phyloP scores from a whole-genome alignment of 306 rosid genomes.

The Cercis canadensis region DNA sequence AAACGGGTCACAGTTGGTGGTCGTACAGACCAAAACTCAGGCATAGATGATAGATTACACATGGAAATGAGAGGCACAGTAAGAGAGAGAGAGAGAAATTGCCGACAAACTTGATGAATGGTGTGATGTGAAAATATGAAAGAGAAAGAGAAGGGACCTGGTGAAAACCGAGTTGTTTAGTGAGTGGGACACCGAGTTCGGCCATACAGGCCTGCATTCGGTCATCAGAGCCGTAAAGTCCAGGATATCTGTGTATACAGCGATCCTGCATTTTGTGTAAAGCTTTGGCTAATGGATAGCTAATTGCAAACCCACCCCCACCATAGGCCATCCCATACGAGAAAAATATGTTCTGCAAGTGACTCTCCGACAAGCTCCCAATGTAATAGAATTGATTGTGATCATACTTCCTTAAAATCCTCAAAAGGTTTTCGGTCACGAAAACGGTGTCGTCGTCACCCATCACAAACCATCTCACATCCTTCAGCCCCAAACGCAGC shows the following conservation, averaged over 20 bases:
- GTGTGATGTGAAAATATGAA: background rate
- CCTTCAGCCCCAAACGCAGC: conserved; percentile 63
- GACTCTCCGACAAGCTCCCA: conserved; percentile 90
- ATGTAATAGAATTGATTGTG: conserved; percentile 79
- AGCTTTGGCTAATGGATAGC: conserved; percentile 76
- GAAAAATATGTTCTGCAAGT: conserved; percentile 88
- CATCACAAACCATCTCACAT: conserved; percentile 94
- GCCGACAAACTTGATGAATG: too few relatives aligned
- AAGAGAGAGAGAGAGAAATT: too few relatives aligned
- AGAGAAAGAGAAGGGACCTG: conserved; percentile 55
- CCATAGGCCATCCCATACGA: conserved; percentile 98
- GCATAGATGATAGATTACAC: background rate
- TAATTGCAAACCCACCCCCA: conserved; percentile 94
- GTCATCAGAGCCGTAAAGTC: conserved; percentile 94
- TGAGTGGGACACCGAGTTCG: conserved; percentile 98
- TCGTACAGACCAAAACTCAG: background rate
- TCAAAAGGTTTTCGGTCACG: conserved; percentile 70
- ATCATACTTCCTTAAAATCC: conserved; percentile 74
- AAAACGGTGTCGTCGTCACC: conserved; percentile 98
- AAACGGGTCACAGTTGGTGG: background rate
- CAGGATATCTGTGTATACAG: conserved; percentile 84
- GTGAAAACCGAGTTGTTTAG: conserved; percentile 93
- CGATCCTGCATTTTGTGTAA: conserved; percentile 78
- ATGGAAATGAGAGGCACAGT: too few relatives aligned
- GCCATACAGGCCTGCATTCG: conserved; percentile 99